Percentiles rank a stretch among this genome's conserved stretches.
Evolutionary conservation across 2,329 filamentous ascomycete genomes (phyloP).

Genomic region (Cladophialophora carrionii): DNA sequence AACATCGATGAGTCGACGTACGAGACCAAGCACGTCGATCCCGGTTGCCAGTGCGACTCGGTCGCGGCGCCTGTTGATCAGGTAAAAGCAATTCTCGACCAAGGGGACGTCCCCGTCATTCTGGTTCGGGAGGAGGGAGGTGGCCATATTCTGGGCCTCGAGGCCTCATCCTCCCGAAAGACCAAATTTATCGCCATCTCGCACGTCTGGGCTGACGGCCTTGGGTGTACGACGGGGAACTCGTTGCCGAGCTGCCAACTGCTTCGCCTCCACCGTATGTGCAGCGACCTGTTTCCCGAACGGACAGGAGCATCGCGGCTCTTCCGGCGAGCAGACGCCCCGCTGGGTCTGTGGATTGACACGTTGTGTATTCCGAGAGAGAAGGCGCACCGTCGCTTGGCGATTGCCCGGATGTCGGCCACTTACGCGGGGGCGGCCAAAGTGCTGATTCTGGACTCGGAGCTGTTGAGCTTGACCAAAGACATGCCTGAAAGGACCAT

Average conservation of each 20-base stretch:
- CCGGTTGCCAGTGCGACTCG: slow-evolving; percentile 13
- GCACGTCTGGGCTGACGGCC: slow-evolving; percentile 47
- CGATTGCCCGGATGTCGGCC: slow-evolving; percentile 43
- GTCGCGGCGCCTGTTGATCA: slow-evolving; percentile 11
- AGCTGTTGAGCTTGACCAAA: slow-evolving; percentile 37
- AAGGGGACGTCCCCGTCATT: slow-evolving; percentile 16
- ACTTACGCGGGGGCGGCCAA: slow-evolving; percentile 44
- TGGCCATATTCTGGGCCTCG: not conserved
- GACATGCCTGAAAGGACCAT: slow-evolving; percentile 37
- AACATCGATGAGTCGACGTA: slow-evolving; percentile 21
- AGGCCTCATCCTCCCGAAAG: slow-evolving; percentile 6
- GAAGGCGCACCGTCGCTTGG: slow-evolving; percentile 28
- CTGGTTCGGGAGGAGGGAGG: slow-evolving; percentile 2
- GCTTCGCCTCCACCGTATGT: slow-evolving; percentile 37
- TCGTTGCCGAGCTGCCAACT: slow-evolving; percentile 44
- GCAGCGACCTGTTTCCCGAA: slow-evolving; percentile 26
- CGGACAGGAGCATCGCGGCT: slow-evolving; percentile 6
- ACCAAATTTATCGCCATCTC: slow-evolving; percentile 44
- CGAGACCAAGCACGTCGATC: slow-evolving; percentile 17
- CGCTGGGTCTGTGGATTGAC: slow-evolving; percentile 37
- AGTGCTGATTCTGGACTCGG: slow-evolving; percentile 44
- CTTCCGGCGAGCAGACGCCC: not conserved
- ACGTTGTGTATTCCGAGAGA: slow-evolving; percentile 37
- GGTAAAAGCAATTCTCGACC: slow-evolving; percentile 15
- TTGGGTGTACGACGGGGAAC: slow-evolving; percentile 43